phyloP scores from a whole-genome alignment of 2,329 filamentous ascomycete genomes.

The Cytospora paraplurivora region DNA sequence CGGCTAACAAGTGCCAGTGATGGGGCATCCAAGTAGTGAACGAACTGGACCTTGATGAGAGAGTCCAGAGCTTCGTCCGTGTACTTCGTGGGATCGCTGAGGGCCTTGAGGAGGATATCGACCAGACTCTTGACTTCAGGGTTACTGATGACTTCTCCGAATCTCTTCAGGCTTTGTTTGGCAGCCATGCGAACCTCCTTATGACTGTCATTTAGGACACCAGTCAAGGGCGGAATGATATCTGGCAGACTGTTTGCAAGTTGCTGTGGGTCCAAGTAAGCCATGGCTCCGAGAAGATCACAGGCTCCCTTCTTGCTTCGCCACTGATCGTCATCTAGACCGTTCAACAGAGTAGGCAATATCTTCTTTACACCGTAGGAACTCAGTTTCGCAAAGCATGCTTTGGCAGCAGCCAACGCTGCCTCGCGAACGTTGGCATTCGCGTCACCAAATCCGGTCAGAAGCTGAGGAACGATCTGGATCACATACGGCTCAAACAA shows the following conservation, averaged over 20 bases:
- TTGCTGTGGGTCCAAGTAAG: constrained; percentile 94
- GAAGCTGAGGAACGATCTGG: constrained; percentile 87
- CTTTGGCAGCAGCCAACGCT: constrained; percentile 89
- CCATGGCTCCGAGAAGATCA: constrained; percentile 96
- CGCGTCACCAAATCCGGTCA: constrained; percentile 85
- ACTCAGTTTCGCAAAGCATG: constrained; percentile 89
- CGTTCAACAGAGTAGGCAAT: constrained; percentile 85
- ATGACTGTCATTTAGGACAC: constrained; percentile 94
- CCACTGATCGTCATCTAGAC: constrained; percentile 95
- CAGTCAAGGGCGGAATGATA: constrained; percentile 93
- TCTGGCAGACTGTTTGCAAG: constrained; percentile 89
- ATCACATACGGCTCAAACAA: constrained; percentile 97
- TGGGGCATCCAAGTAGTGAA: constrained; percentile 97
- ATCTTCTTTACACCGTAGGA: constrained; percentile 96
- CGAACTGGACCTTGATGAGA: constrained; percentile 96
- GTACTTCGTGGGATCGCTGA: constrained; percentile 96
- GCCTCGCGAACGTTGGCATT: constrained; percentile 90
- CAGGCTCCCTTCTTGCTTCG: constrained; percentile 98
- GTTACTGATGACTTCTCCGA: constrained; percentile 97
- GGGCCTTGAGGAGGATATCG: constrained; percentile 87
- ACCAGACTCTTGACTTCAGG: constrained; percentile 95
- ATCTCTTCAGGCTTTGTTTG: constrained; percentile 94
- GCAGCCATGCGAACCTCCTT: constrained; percentile 93
- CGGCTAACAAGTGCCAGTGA: constrained; percentile 93
- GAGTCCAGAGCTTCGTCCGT: constrained; percentile 93